phyloP scores from a whole-genome alignment of 106 monocot genomes.

The Dioscorea dumetorum region DNA sequence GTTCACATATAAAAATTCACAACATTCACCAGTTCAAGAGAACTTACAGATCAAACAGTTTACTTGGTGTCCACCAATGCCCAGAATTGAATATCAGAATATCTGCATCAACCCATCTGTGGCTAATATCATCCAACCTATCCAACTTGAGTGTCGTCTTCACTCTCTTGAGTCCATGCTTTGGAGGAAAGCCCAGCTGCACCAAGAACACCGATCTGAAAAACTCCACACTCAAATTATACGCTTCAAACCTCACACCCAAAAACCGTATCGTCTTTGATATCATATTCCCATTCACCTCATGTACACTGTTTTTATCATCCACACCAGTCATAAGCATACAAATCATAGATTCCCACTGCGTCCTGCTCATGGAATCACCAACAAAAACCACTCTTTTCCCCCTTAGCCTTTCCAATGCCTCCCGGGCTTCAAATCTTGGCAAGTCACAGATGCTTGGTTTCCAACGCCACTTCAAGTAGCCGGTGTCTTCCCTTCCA shows the following conservation, averaged over 20 bases:
- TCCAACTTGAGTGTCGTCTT: constrained; percentile 59
- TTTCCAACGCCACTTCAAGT: constrained; percentile 92
- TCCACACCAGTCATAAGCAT: constrained; percentile 84
- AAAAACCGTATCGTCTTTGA: constrained; percentile 82
- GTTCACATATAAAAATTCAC: too few relatives aligned
- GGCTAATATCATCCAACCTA: constrained; percentile 68
- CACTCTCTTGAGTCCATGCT: constrained; percentile 56
- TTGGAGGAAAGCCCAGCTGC: constrained; percentile 47
- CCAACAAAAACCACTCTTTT: constrained; percentile 89
- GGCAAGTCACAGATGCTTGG: constrained; percentile 67
- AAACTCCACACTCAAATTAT: constrained; percentile 82
- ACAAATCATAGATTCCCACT: constrained; percentile 96
- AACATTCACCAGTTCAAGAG: too few relatives aligned
- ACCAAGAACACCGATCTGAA: constrained; percentile 78
- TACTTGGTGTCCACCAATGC: constrained; percentile 93
- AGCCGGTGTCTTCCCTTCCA: constrained; percentile 70
- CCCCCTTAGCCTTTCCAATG: constrained; percentile 59
- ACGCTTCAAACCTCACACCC: constrained; percentile 58
- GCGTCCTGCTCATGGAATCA: constrained; percentile 97
- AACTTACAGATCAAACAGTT: constrained; percentile 89
- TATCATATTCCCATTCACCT: constrained; percentile 78
- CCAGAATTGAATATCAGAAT: constrained; percentile 91
- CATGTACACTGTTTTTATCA: constrained; percentile 68
- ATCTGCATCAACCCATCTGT: constrained; percentile 79
- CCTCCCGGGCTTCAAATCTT: constrained; percentile 32